A percentile compares a stretch with the other conserved stretches of the same genome.
phyloP scores from a whole-genome alignment of 768 basidiomycete genomes.

The Amanita rimosa region DNA sequence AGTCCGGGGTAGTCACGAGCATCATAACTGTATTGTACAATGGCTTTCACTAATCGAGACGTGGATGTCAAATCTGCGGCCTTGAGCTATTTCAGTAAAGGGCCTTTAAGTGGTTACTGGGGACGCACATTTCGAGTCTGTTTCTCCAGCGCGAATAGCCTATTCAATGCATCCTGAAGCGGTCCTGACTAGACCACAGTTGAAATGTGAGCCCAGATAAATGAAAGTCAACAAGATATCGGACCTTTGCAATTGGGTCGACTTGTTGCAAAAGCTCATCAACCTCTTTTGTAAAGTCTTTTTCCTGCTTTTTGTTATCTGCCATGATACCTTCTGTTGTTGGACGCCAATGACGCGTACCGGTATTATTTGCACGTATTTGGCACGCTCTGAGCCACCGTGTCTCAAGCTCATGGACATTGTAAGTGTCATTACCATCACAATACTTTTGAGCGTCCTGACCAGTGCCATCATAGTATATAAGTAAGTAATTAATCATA shows the following conservation, averaged over 20 bases:
- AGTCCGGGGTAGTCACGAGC: constrained; percentile 59
- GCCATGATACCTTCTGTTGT: constrained; percentile 61
- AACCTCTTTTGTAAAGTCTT: constrained; percentile 81
- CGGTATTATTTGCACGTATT: constrained; percentile 35
- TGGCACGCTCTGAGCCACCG: constrained; percentile 5
- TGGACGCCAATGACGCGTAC: constrained; percentile 50
- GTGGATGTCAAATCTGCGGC: constrained; percentile 93
- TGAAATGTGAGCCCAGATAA: constrained; percentile 8
- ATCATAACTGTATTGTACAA: constrained; percentile 62
- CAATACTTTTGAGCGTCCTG: constrained; percentile 16
- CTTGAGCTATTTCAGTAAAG: constrained; percentile 25
- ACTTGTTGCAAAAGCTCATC: constrained; percentile 63
- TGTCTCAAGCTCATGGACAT: constrained; percentile 13
- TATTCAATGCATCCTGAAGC: constrained; percentile 81
- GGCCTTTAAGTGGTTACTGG: too few species aligned
- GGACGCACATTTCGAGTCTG: constrained; percentile 83
- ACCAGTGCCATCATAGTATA: constrained; percentile 25
- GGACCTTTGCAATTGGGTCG: constrained; percentile 59
- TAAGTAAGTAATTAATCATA: constrained; percentile 25
- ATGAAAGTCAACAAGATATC: constrained; percentile 10
- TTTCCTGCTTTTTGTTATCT: constrained; percentile 76
- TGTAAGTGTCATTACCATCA: constrained; percentile 20
- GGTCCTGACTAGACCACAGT: constrained; percentile 52
- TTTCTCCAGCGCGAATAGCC: constrained; percentile 83
- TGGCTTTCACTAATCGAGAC: constrained; percentile 67